phyloP scores from a whole-genome alignment of 2,329 filamentous ascomycete genomes.

The Fusarium veterinarium region DNA sequence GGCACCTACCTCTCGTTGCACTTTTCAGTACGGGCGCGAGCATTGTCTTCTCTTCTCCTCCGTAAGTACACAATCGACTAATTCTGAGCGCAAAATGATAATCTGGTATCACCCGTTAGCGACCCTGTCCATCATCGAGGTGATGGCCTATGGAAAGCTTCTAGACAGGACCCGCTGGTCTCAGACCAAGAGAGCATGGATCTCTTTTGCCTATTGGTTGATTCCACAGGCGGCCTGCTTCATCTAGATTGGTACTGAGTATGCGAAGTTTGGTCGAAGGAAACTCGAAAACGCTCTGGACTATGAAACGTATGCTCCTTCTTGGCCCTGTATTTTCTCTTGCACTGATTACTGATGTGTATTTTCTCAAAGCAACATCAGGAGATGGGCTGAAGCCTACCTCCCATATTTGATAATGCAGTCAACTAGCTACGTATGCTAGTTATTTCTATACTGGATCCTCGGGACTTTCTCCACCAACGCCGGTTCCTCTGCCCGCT shows the following conservation, averaged over 20 bases:
- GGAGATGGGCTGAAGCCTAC: background rate
- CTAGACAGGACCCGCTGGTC: background rate
- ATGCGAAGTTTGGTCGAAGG: background rate
- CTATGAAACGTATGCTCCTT: background rate
- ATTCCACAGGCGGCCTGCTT: background rate
- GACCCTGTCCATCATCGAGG: background rate
- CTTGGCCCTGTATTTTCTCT: fast-evolving
- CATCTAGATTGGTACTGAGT: background rate
- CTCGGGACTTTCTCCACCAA: background rate
- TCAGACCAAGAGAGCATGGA: slow-evolving; percentile 3
- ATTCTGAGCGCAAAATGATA: background rate
- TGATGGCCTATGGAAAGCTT: background rate
- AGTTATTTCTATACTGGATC: background rate
- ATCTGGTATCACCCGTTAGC: fast-evolving
- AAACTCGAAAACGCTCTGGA: background rate
- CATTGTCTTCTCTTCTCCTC: background rate
- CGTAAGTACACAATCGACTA: background rate
- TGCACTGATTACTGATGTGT: fast-evolving
- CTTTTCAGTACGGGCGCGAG: background rate
- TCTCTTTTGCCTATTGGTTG: background rate
- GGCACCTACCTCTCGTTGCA: background rate
- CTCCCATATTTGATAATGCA: background rate
- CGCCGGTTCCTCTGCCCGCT: background rate
- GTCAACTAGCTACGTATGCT: background rate
- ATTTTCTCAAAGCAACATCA: background rate